Percentiles rank a stretch among this genome's conserved stretches.
Evolutionary conservation across 202 grass and related monocot species (phyloP).

Genomic region (Dendrocalamus latiflorus): DNA sequence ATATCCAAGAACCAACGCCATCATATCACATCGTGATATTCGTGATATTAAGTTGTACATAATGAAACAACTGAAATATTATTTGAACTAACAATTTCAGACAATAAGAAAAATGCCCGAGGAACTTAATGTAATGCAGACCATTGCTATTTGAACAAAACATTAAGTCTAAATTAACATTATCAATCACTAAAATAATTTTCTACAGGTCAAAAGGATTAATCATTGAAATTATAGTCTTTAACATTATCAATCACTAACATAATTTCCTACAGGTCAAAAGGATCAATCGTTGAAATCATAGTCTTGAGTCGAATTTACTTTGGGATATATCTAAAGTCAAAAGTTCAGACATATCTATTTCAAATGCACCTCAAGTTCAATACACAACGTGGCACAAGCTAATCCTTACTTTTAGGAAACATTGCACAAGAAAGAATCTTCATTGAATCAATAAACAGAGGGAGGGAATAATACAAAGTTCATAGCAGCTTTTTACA

Average conservation of each 20-base stretch:
- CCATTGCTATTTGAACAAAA: background rate
- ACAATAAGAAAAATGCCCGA: background rate
- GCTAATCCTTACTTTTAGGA: background rate
- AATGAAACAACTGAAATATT: background rate
- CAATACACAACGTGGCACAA: background rate
- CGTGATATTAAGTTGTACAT: no score
- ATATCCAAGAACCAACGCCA: no score
- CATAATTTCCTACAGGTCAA: no score
- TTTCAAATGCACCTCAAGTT: background rate
- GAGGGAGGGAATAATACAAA: background rate
- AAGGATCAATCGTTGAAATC: no score
- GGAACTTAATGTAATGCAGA: background rate
- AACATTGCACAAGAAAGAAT: background rate
- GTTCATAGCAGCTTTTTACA: background rate
- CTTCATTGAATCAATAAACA: background rate
- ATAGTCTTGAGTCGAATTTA: background rate
- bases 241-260: no score
- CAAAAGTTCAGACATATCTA: background rate
- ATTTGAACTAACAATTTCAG: background rate
- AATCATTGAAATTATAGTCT: background rate
- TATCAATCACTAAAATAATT: background rate
- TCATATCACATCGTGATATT: no score
- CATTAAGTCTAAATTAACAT: background rate
- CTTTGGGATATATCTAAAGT: background rate
- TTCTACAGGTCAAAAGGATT: background rate